A percentile compares a stretch with the other conserved stretches of the same genome.
Conservation (phyloP, 768 basidiomycete species). For the Lepiota brunneoincarnata region DNA sequence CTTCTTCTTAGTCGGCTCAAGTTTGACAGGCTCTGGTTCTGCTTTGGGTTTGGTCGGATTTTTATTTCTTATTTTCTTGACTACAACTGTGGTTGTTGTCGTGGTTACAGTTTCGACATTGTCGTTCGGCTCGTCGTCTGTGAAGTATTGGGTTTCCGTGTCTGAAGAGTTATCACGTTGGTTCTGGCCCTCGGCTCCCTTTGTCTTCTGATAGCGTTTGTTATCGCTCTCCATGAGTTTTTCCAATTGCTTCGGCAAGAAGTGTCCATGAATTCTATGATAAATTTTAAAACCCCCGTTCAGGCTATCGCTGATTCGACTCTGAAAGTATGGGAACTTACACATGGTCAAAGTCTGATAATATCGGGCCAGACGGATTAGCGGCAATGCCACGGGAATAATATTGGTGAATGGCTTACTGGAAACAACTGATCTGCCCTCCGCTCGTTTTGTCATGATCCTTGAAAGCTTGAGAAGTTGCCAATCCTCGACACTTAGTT, state of each 20-base stretch:
- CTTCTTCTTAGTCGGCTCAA: background rate
- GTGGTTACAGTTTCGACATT: slow-evolving; percentile 23
- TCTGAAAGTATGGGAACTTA: slow-evolving; percentile 1
- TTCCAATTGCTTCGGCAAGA: slow-evolving; percentile 31
- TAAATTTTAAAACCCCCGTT: background rate
- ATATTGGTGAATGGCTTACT: slow-evolving; percentile 29
- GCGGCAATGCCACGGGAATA: background rate
- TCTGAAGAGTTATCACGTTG: background rate
- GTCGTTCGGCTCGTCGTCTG: slow-evolving; percentile 23
- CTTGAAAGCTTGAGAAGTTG: slow-evolving; percentile 37
- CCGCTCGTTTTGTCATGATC: slow-evolving; percentile 40
- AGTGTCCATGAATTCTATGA: slow-evolving; percentile 21
- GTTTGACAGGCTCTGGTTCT: background rate
- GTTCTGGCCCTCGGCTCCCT: slow-evolving; percentile 20
- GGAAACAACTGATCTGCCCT: slow-evolving; percentile 41
- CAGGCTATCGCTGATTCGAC: slow-evolving; percentile 11
- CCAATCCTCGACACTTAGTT: slow-evolving; percentile 27
- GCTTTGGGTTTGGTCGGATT: background rate
- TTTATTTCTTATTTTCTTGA: slow-evolving; percentile 14
- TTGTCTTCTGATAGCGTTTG: slow-evolving; percentile 20
- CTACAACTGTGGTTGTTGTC: slow-evolving; percentile 15
- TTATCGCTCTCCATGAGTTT: slow-evolving; percentile 34
- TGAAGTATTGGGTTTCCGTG: slow-evolving; percentile 10
- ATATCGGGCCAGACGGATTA: slow-evolving; percentile 28
- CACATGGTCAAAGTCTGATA: background rate